Evolutionary conservation across 2,329 filamentous ascomycete species (phyloP), one percentile per base, ranked within the genome.

Genomic region (Ophiostoma angusticollis): DNA sequence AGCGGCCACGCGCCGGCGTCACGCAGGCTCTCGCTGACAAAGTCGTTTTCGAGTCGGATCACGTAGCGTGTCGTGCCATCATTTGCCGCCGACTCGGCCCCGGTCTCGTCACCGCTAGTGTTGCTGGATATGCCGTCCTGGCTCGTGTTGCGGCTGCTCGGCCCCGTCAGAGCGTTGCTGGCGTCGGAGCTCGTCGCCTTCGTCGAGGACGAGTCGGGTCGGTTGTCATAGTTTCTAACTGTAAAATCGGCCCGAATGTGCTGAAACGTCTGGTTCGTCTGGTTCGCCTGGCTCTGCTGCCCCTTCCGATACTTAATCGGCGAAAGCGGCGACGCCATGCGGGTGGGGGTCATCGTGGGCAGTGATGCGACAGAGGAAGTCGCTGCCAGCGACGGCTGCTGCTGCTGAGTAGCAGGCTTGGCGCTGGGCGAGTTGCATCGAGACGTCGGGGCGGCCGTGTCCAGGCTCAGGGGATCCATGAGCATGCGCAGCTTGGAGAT

Each of bases 401-500:
- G 34, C 33, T 24, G 34, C 19, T 18, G 29, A 6, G 22, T 6
- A 11, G 18, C 23, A n/a, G 11, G 16, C 16, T 64, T 72, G 35
- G 67, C 67, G 32, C 70, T 70, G 8, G 44, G 44, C 3, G 74
- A 68, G 32, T 38, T 59, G 50, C 38, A 61, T 57, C 50, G 67
- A 71, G 51, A 64, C 67, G 49, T 59, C 68, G 47, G 64, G 6
- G 52, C 49, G 18, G 56, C 52, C 28, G 55, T 58, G 45, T 76
- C 72, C 12, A 93, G 65, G 52, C 72, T 83, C 39, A 95, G 64
- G 3, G 78, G 75, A 45, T 94, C 86, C 42, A 94, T 68, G 53
- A 91, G 80, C 56, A 80, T 68, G 55, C 85, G 85, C 52, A 95
- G 64, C 50, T 80, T 82, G 52, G 84, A 83, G 50, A 95, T 86